These are phyloP conservation scores for Psilocybe cubensis DNA, from an alignment of 768 basidiomycete species.

Conservation along the genomic window DNA sequence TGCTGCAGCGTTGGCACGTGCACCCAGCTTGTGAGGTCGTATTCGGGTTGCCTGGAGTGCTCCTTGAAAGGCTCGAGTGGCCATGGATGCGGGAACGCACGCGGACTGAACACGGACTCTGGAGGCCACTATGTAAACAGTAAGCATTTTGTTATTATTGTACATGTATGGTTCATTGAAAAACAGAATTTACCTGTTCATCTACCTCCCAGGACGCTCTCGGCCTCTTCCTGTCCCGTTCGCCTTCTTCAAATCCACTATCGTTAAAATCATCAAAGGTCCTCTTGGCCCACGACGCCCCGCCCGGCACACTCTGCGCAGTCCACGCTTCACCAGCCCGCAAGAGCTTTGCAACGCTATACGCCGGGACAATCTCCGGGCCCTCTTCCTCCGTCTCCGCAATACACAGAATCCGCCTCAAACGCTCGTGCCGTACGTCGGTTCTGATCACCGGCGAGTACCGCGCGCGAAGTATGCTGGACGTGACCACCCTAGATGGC, in stretches of 20 bases:
- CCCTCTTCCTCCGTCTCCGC: slow-evolving; percentile 8
- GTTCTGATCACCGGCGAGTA: not conserved
- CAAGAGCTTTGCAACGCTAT: slow-evolving; percentile 3
- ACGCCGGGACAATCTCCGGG: slow-evolving; percentile 3
- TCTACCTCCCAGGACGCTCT: slow-evolving; percentile 7
- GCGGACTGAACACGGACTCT: slow-evolving; percentile 30
- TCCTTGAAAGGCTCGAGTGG: slow-evolving; percentile 42
- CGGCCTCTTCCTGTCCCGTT: not conserved
- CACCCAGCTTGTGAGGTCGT: slow-evolving; percentile 1
- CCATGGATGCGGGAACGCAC: slow-evolving; percentile 43
- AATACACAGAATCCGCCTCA: not conserved
- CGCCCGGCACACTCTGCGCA: not conserved
- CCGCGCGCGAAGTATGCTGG: slow-evolving; percentile 4
- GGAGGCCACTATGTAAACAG: slow-evolving; percentile 15
- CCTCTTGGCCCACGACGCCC: not conserved
- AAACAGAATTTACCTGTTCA: not conserved
- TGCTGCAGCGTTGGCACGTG: slow-evolving; percentile 6
- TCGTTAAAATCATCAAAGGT: not conserved
- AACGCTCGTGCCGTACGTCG: not conserved
- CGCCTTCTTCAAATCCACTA: no score
- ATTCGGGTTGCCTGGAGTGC: slow-evolving; percentile 5
- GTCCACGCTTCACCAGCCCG: slow-evolving; percentile 3
- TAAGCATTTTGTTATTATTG: no score
- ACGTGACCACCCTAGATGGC: no score
- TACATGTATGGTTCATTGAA: not conserved